phyloP scores from a whole-genome alignment of 345 rosid genomes.

The Brassica nigra region DNA sequence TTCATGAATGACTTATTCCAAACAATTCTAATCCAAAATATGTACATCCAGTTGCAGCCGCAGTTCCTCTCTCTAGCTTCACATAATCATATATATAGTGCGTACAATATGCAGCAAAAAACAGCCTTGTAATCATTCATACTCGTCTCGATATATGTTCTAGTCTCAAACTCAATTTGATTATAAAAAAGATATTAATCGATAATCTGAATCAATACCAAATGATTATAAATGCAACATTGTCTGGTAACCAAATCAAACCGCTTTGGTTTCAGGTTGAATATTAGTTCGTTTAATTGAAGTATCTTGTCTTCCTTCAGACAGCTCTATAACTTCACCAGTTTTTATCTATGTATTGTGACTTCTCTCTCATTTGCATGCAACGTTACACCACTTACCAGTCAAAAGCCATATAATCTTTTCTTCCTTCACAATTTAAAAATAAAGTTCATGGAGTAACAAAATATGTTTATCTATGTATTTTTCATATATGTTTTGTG shows the following conservation, averaged over 20 bases:
- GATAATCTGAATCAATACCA: background rate
- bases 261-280: background rate
- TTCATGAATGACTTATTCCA: background rate
- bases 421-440: background rate
- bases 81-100: background rate
- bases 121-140: background rate
- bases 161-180: background rate
- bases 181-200: background rate
- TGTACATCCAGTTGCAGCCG: too few relatives aligned
- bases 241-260: background rate
- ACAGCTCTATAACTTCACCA: background rate
- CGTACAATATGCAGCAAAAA: background rate
- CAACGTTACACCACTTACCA: background rate
- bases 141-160: background rate
- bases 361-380: background rate
- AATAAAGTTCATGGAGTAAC: background rate
- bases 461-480: too few relatives aligned
- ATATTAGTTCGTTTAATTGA: background rate
- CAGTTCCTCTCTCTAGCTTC: background rate
- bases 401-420: background rate
- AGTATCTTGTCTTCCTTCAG: background rate
- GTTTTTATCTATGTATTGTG: background rate
- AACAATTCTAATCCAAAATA: too few relatives aligned
- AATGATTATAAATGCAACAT: background rate
- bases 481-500: too few relatives aligned